Conservation (phyloP, 495 filamentous ascomycete genomes). For the Astrothelium subdiscretum region DNA sequence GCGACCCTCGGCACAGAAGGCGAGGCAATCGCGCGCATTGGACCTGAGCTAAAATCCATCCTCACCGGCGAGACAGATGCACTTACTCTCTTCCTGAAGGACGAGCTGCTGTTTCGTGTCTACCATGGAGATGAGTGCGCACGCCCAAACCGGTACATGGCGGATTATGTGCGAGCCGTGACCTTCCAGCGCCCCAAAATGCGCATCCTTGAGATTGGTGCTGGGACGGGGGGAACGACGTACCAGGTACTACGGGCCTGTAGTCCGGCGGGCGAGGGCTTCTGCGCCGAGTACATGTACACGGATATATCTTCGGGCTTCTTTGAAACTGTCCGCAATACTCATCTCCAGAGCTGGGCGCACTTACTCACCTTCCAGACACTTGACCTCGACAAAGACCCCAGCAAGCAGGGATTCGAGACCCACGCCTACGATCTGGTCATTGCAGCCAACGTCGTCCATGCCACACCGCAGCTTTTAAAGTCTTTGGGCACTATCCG, state of each 20-base stretch:
- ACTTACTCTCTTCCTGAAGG: constrained; percentile 7
- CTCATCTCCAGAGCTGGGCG: constrained; percentile 5
- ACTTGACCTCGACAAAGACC: constrained; percentile 17
- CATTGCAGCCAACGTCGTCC: constrained; percentile 13
- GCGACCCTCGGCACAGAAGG: no score
- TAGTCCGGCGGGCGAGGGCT: background rate
- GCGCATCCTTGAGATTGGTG: constrained; percentile 18
- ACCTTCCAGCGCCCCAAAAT: constrained; percentile 8
- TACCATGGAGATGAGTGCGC: constrained; percentile 5
- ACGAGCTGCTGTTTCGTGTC: constrained; percentile 8
- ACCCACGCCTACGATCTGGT: constrained; percentile 13
- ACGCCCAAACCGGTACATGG: background rate
- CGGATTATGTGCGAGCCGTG: background rate
- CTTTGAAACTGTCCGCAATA: constrained; percentile 9
- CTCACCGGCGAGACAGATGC: no score
- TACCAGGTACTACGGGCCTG: background rate
- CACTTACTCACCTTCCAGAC: constrained; percentile 6
- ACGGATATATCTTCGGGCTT: constrained; percentile 16
- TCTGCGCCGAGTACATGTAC: constrained; percentile 1
- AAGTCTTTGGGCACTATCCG: constrained; percentile 6
- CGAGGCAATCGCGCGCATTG: no score
- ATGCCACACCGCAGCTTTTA: constrained; percentile 7
- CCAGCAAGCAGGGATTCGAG: constrained; percentile 14
- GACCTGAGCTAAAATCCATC: no score
- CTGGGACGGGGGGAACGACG: constrained; percentile 15